Evolutionary conservation across 1,139 yeast genomes (phyloP).

Genomic region (Yarrowia galli): DNA sequence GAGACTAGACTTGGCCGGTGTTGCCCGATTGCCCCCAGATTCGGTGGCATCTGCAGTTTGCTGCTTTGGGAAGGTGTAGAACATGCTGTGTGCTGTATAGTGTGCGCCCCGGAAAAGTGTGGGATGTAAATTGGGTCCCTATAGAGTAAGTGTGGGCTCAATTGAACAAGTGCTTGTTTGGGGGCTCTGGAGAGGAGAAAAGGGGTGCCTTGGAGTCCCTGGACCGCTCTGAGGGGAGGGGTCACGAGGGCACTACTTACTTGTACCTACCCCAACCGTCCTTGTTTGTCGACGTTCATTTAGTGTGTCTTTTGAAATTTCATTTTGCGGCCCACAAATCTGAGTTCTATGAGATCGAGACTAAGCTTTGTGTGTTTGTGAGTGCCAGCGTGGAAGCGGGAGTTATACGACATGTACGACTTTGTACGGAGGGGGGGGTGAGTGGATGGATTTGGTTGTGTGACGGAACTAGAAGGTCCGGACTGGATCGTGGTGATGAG

Average conservation of each 20-base stretch:
- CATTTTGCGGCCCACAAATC: neutral
- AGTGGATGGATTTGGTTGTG: no score
- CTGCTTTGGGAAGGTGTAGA: slow-evolving; percentile 30
- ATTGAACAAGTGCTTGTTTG: neutral
- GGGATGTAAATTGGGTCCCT: slow-evolving; percentile 23
- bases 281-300: neutral
- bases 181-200: no score
- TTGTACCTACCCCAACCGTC: no score
- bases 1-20: no score
- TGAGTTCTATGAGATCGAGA: neutral
- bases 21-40: no score
- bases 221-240: no score
- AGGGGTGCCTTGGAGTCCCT: no score
- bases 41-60: neutral
- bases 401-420: slow-evolving; percentile 14
- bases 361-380: slow-evolving; percentile 1
- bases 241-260: neutral
- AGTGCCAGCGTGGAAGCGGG: neutral
- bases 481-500: no score
- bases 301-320: slow-evolving; percentile 3
- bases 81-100: slow-evolving; percentile 5
- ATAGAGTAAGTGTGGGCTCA: slow-evolving; percentile 8
- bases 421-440: neutral
- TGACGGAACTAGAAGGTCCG: no score
- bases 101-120: neutral